A percentile compares a stretch with the other conserved stretches of the same genome.
These are phyloP conservation scores for Berberis thunbergii DNA, from an alignment of 164 flowering plant species.

Conservation along the genomic window DNA sequence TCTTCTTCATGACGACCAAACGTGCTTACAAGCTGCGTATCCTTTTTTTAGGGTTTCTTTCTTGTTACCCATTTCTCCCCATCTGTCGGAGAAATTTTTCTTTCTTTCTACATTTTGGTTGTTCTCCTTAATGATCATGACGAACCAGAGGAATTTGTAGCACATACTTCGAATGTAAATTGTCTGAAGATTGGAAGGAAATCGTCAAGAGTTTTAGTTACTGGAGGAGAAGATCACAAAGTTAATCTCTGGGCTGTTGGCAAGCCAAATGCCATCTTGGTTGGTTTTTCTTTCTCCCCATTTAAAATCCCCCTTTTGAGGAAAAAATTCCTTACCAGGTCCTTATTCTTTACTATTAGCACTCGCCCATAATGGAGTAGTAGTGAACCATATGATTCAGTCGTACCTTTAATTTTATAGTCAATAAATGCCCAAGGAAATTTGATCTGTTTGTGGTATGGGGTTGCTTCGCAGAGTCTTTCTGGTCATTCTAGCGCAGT, in stretches of 20 bases:
- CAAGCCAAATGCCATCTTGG: conserved; percentile 62
- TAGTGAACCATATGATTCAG: too few species aligned
- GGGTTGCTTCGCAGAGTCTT: conserved; percentile 53
- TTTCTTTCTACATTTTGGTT: background rate
- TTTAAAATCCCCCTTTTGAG: background rate
- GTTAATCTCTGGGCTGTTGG: conserved; percentile 88
- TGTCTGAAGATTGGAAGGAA: conserved; percentile 76
- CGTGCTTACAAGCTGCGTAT: conserved; percentile 89
- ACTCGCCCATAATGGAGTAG: too few species aligned
- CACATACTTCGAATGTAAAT: conserved; percentile 63
- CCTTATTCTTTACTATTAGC: too few species aligned
- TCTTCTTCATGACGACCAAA: conserved; percentile 50
- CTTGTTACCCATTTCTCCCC: background rate
- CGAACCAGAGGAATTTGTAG: conserved; percentile 71
- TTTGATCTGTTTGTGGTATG: background rate
- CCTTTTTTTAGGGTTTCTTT: conserved; percentile 15
- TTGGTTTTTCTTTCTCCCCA: conserved; percentile 17
- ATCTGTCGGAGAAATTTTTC: background rate
- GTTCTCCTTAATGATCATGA: background rate
- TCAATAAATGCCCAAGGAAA: background rate
- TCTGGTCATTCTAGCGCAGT: conserved; percentile 95
- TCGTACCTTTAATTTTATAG: too few species aligned
- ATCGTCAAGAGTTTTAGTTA: conserved; percentile 43
- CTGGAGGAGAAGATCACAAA: conserved; percentile 86
- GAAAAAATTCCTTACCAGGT: too few species aligned